Base-by-base conservation (phyloP, 495 filamentous ascomycete genomes). In the Hypomontagnella submonticulosa region DNA sequence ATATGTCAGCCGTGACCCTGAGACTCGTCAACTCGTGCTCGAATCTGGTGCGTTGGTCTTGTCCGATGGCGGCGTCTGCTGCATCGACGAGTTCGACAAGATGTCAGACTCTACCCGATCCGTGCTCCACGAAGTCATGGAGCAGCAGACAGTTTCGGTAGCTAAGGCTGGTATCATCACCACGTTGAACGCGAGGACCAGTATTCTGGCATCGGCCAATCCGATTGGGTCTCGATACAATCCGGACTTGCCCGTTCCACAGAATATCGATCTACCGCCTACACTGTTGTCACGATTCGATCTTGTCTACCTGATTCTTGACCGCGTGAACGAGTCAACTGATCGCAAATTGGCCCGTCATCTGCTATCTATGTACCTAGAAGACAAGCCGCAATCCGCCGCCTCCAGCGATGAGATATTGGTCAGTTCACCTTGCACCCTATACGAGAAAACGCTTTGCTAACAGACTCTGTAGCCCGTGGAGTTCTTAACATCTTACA, bases 81-180 rank as follows among this genome's bases (percentile, higher is more conserved):
- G 95, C 74, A 99, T 99, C 75, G 95, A 99, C 69, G 95, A 99
- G 75, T 99, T 99, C 67, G 95, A 99, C 81, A 99, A 99, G 77
- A 99, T 99, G 95, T 93, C 90, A 52, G 95, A 99, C 55, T 87
- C 93, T 19, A 98, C 96, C 0, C 89, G 95, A 33, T 97, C 93
- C 3, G 95, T 98, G 8, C 84, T 99, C 33, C 95, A 99, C 83
- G 95, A 99, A 87, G 95, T 99, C 13, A 99, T 99, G 95, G 95
- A 99, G 73, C 95, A 99, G 77, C 95, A 99, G 80, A 99, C 95
- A 1, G 94, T 99, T 10, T 98, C 96, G 1, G 96, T 99, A 60
- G 95, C 95, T 59, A 99, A 99, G 81, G 95, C 95, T 1, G 95
- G 95, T 70, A 99, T 99, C 78, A 99, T 99, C 77, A 99, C 95